Evolutionary conservation across 345 rosid species (phyloP).

Genomic region (Cardamine resedifolia): DNA sequence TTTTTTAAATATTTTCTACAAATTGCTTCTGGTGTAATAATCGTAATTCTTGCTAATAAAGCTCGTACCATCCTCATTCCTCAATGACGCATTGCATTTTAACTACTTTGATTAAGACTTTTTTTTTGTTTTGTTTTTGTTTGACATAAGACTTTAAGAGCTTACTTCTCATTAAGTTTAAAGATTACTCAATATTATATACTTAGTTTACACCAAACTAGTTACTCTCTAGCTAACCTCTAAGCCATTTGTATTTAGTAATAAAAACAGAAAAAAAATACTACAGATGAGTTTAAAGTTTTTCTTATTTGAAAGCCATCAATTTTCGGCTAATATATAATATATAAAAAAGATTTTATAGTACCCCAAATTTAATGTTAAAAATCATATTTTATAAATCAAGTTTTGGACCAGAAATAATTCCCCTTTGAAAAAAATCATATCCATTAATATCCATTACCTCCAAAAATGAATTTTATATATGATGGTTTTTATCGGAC

Average conservation of each 20-base stretch:
- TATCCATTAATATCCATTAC: not conserved
- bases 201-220: not conserved
- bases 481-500: not conserved
- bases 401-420: not conserved
- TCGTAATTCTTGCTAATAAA: not conserved
- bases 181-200: not conserved
- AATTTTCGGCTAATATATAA: not conserved
- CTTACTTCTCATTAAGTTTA: not conserved
- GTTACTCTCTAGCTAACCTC: not conserved
- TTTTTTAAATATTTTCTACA: no score
- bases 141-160: no score
- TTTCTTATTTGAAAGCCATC: not conserved
- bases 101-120: not conserved
- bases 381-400: not conserved
- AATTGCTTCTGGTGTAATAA: not conserved
- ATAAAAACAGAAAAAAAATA: not conserved
- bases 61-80: not conserved
- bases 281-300: not conserved
- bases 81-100: not conserved
- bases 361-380: not conserved
- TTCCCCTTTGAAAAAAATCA: not conserved
- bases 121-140: no score
- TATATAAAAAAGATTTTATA: not conserved
- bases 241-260: not conserved
- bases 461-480: not conserved